Evolutionary conservation across 2,329 filamentous ascomycete genomes (phyloP), one percentile per base, ranked within the genome.

Genomic region (Aureobasidium sp.): DNA sequence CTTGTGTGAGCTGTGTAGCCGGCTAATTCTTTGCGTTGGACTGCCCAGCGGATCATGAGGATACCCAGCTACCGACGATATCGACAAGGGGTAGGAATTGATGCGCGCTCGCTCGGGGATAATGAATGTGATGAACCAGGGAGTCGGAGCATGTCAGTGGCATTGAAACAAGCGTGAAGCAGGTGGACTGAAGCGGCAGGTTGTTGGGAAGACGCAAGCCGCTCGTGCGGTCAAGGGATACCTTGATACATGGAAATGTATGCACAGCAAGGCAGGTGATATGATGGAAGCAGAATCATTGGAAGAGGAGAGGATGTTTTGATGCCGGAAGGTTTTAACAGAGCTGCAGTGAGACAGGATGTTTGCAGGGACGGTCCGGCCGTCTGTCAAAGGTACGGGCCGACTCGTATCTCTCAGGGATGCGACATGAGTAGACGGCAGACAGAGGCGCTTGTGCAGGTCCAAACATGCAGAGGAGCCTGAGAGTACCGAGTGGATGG

Each of bases 401-500:
- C 39, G 27, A 6, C 27, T 44, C 37, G 39, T 56, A 33, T 40
- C 24, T 42, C 35, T 33, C 47, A 33, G 47, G 11, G 12, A 37
- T 24, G 48, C 47, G 15, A 15, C 47, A 49, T 53, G 50, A 53
- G 50, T 15, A 56, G 35, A 40, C 52, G 52, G 49, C 7, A 44
- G 24, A 29, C 52, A 39, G 17, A 45, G 40, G 39, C 53, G 53
- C 53, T 56, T 56, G 53, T 56, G 53, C 53, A 56, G 53, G 53
- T 56, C 29, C 53, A 24, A 22, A 27, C n/a, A 45, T 45, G 53
- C 39, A 56, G 39, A 33, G 53, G 40, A 44, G 40, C 11, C 11
- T 50, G 53, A 35, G 24, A 35, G n/a, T 37, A 37, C 68, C 67
- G 59, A 44, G 53, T 42, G 27, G 37, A 22, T 58, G n/a, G 42